phyloP scores from a whole-genome alignment of 345 rosid species.

The Salix koriyanagi region DNA sequence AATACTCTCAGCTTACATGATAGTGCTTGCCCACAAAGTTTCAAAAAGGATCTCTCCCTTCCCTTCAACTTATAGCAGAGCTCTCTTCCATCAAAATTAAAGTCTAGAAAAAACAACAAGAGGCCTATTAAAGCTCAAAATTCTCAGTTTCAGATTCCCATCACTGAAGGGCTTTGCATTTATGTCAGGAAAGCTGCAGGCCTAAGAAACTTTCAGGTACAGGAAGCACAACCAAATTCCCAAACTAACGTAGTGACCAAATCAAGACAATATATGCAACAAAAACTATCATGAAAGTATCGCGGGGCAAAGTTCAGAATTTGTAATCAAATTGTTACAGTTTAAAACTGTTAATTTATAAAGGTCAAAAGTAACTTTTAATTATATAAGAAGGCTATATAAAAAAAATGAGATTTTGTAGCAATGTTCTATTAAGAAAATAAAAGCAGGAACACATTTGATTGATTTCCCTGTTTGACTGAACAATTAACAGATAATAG shows the following conservation, averaged over 20 bases:
- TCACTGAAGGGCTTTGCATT: not conserved
- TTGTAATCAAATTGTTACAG: too few species aligned
- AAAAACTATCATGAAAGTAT: not conserved
- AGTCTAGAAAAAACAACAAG: not conserved
- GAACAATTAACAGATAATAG: too few species aligned
- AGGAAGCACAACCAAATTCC: not conserved
- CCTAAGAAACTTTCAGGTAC: not conserved
- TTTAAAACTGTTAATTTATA: too few species aligned
- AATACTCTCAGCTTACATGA: not conserved
- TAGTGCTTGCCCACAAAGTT: not conserved
- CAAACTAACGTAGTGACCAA: not conserved
- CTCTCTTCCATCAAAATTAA: not conserved
- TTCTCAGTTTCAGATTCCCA: not conserved
- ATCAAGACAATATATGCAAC: not conserved
- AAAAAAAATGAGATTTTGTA: too few species aligned
- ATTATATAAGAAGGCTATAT: too few species aligned
- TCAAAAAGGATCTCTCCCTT: not conserved
- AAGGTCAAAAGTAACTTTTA: too few species aligned
- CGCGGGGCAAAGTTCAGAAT: not conserved
- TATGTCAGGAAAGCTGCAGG: not conserved
- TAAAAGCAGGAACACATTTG: too few species aligned
- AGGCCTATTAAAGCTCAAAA: not conserved
- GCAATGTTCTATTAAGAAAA: too few species aligned
- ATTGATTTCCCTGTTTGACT: too few species aligned
- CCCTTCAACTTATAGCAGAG: not conserved